Evolutionary conservation across 305 asterid species (phyloP).

Genomic region (Rubia peregrina): DNA sequence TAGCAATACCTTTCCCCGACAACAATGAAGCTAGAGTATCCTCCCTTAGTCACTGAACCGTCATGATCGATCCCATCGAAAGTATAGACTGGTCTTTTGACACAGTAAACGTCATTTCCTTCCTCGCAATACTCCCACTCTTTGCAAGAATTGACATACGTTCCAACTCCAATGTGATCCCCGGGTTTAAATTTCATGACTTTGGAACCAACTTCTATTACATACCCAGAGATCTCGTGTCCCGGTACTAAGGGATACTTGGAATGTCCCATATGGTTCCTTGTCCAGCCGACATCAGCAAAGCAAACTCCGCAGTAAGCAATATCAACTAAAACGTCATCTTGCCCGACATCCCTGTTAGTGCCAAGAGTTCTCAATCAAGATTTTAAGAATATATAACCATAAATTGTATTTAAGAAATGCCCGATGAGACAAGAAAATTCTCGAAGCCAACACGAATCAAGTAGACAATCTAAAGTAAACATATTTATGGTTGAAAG

Average conservation of each 20-base stretch:
- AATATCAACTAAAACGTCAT: conserved; percentile 62
- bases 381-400: not conserved
- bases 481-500: not conserved
- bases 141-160: conserved; percentile 80
- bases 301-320: conserved; percentile 77
- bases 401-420: not conserved
- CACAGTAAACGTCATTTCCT: conserved; percentile 55
- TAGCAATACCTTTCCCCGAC: conserved; percentile 81
- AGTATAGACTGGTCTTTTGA: conserved; percentile 56
- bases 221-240: conserved; percentile 83
- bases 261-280: conserved; percentile 50
- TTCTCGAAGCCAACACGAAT: not conserved
- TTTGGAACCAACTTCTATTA: conserved; percentile 53
- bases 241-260: conserved; percentile 94
- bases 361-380: not conserved
- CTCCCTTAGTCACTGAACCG: conserved; percentile 91
- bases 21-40: conserved; percentile 73
- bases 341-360: conserved; percentile 54
- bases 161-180: conserved; percentile 80
- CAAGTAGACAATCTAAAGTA: not conserved
- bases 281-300: conserved; percentile 83
- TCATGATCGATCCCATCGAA: conserved; percentile 70
- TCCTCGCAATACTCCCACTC: conserved; percentile 68
- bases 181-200: conserved; percentile 66
- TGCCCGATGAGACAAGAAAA: too few relatives aligned